Evolutionary conservation across 148 eudicot genomes (phyloP).

Genomic region (Cornus suecica): DNA sequence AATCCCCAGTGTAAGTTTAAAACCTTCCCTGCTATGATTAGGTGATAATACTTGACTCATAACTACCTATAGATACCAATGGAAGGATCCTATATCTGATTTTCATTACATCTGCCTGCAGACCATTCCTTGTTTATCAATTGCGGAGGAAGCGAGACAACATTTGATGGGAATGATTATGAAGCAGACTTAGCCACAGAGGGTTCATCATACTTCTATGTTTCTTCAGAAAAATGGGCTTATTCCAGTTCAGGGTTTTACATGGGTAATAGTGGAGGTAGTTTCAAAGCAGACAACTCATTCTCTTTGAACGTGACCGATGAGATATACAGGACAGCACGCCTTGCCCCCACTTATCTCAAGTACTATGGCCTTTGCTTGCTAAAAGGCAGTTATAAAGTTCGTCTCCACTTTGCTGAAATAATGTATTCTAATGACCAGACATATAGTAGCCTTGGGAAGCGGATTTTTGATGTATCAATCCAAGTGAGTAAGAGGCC

Average conservation of each 20-base stretch:
- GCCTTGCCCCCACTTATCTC: conserved; percentile 64
- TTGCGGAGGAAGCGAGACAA: conserved; percentile 45
- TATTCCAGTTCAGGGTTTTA: conserved; percentile 61
- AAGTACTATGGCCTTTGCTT: conserved; percentile 73
- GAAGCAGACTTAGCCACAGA: conserved; percentile 35
- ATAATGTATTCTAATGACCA: conserved; percentile 48
- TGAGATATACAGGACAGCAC: conserved; percentile 54
- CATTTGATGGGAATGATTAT: conserved; percentile 34
- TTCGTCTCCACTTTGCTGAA: conserved; percentile 78
- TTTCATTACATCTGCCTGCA: conserved; percentile 22
- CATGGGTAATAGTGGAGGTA: conserved; percentile 22
- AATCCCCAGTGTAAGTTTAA: conserved; percentile 31
- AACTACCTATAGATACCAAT: not conserved
- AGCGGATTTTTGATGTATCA: conserved; percentile 65
- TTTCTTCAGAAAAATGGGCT: conserved; percentile 61
- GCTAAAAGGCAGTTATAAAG: conserved; percentile 56
- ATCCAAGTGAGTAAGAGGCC: conserved; percentile 54
- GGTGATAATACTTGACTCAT: not conserved
- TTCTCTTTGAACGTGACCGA: conserved; percentile 42
- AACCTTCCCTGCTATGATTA: not conserved
- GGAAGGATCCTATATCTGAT: not conserved
- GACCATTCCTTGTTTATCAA: conserved; percentile 64
- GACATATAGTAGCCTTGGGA: conserved; percentile 54
- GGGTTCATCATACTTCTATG: conserved; percentile 54
- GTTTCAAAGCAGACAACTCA: conserved; percentile 27